Percentiles rank a stretch among this genome's conserved stretches.
Evolutionary conservation across 1,284 basidiomycete genomes (phyloP).

Genomic region (Sporisorium sorghi): DNA sequence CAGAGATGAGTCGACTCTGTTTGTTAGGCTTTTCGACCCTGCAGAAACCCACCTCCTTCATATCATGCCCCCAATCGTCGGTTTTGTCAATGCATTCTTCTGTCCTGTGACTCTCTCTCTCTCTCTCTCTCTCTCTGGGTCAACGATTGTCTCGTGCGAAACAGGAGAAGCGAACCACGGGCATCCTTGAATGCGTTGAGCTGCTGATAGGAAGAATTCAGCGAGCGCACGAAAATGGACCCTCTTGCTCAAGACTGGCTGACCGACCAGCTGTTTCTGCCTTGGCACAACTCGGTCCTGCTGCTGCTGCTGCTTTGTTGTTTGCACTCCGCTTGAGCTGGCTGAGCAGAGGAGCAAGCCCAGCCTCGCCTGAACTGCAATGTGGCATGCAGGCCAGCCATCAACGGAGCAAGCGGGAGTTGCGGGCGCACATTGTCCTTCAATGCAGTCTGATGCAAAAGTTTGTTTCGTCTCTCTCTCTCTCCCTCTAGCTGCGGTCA

Average conservation of each 20-base stretch:
- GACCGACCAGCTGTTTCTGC: not conserved
- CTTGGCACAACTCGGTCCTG: slow-evolving; percentile 10
- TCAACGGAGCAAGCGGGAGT: slow-evolving; percentile 1
- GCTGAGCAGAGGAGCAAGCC: too few relatives aligned
- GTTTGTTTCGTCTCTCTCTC: too few relatives aligned
- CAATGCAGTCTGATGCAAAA: not conserved
- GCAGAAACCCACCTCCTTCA: not conserved
- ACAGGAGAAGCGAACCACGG: too few relatives aligned
- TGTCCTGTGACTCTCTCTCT: too few relatives aligned
- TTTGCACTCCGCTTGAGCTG: not conserved
- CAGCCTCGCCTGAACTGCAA: not conserved
- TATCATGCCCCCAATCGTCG: too few relatives aligned
- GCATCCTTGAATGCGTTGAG: not conserved
- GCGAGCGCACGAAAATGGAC: not conserved
- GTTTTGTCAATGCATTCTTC: not conserved
- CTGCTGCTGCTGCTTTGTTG: too few relatives aligned
- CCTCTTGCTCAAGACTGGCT: not conserved
- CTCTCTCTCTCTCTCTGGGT: too few relatives aligned
- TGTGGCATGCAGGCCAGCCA: not conserved
- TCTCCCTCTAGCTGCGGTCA: too few relatives aligned
- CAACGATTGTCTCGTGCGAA: too few relatives aligned
- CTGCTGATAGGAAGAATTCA: too few relatives aligned
- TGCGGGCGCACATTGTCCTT: not conserved
- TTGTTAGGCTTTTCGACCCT: slow-evolving; percentile 7
- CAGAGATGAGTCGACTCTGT: not conserved